phyloP scores from a whole-genome alignment of 1,284 basidiomycete genomes.

The Trametes sp. region DNA sequence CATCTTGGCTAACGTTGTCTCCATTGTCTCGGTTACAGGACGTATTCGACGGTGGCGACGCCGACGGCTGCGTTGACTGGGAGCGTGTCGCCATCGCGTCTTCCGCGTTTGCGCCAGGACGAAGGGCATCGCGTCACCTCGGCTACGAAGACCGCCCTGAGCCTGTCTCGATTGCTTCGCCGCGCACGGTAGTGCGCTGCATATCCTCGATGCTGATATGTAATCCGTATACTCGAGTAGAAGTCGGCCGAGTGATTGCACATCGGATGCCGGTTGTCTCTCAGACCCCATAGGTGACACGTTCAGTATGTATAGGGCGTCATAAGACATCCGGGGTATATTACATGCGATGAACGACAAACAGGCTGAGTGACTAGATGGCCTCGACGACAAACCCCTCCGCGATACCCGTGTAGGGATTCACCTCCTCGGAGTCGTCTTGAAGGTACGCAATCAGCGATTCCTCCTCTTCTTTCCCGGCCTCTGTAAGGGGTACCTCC shows the following conservation, averaged over 20 bases:
- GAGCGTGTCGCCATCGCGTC: not conserved
- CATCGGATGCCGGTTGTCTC: too few relatives aligned
- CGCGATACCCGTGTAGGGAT: not conserved
- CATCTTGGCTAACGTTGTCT: not conserved
- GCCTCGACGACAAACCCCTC: not conserved
- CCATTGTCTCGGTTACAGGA: not conserved
- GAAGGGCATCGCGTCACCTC: not conserved
- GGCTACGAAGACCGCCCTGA: not conserved
- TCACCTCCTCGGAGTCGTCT: not conserved
- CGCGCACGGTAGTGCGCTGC: not conserved
- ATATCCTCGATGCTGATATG: too few relatives aligned
- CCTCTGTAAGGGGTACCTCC: not conserved
- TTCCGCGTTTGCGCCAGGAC: not conserved
- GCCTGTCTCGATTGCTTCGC: not conserved
- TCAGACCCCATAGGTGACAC: too few relatives aligned
- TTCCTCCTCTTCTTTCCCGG: not conserved
- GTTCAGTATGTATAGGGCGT: too few relatives aligned
- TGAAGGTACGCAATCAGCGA: not conserved
- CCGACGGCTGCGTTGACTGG: not conserved
- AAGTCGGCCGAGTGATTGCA: too few relatives aligned
- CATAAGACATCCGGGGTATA: too few relatives aligned
- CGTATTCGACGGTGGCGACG: not conserved
- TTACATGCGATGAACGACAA: not conserved
- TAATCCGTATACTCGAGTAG: not conserved
- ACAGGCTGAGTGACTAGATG: not conserved